phyloP scores from a whole-genome alignment of 2,329 filamentous ascomycete species.

The Dactylellina leptospora region DNA sequence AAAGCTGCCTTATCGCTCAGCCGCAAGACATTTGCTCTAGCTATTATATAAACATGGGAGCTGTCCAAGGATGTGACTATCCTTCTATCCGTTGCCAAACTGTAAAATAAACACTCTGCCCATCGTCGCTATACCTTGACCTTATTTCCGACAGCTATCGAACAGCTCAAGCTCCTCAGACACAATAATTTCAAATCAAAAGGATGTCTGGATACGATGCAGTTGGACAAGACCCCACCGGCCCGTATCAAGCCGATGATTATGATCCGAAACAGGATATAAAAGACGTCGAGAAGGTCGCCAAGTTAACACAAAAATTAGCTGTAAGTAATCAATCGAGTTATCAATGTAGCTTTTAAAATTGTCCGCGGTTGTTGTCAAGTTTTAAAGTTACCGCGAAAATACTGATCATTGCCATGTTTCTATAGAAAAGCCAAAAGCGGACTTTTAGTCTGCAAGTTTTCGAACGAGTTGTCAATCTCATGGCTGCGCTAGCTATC shows the following conservation, averaged over 20 bases:
- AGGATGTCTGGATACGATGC: slow-evolving; percentile 25
- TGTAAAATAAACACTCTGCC: too few species aligned
- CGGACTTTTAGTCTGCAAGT: slow-evolving; percentile 10
- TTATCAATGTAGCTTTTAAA: not conserved
- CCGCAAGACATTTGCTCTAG: too few species aligned
- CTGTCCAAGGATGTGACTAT: too few species aligned
- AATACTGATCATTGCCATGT: not conserved
- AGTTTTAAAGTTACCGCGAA: not conserved
- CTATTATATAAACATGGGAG: too few species aligned
- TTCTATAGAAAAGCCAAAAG: slow-evolving; percentile 44
- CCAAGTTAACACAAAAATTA: slow-evolving; percentile 10
- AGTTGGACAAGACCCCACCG: slow-evolving; percentile 5
- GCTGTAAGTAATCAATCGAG: slow-evolving; percentile 13
- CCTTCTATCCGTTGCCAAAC: too few species aligned
- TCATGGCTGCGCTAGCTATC: slow-evolving; percentile 26
- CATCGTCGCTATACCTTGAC: too few species aligned
- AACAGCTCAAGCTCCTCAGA: too few species aligned
- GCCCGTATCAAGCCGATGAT: not conserved
- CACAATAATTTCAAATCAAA: too few species aligned
- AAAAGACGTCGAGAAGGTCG: slow-evolving; percentile 30
- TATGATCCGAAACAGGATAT: slow-evolving; percentile 21
- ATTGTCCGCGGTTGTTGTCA: not conserved
- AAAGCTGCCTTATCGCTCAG: too few species aligned
- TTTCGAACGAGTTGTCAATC: slow-evolving; percentile 38
- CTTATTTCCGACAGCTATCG: too few species aligned